Conservation (phyloP, 257 asterid species). For the Penstemon eatonii region DNA sequence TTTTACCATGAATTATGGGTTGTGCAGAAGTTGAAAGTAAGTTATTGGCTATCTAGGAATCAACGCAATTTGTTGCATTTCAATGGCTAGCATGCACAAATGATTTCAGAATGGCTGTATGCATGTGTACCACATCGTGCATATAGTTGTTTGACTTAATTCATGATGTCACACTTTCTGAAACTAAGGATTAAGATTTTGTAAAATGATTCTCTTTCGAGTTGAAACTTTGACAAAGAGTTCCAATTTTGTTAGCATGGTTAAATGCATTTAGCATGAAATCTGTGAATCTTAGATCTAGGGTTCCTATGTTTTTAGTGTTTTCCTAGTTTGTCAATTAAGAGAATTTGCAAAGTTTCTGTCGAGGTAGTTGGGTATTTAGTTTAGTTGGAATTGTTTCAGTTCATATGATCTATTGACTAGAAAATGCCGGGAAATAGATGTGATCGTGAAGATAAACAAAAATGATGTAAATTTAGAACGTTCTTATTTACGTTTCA, state of each 20-base stretch:
- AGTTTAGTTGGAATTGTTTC: too few relatives aligned
- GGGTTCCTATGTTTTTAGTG: too few relatives aligned
- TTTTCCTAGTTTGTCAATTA: too few relatives aligned
- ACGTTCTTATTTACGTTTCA: too few relatives aligned
- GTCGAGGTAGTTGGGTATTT: too few relatives aligned
- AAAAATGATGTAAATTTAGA: too few relatives aligned
- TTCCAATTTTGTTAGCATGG: not conserved
- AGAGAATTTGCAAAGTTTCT: too few relatives aligned
- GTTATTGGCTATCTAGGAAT: constrained; percentile 20
- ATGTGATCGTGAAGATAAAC: too few relatives aligned
- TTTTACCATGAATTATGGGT: not conserved
- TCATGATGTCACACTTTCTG: not conserved
- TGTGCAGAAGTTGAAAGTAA: constrained; percentile 10
- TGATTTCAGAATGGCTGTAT: not conserved
- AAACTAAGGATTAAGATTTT: constrained; percentile 10
- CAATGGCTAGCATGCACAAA: not conserved
- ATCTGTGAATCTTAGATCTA: not conserved
- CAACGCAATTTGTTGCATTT: not conserved
- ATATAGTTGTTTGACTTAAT: not conserved
- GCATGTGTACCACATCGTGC: not conserved
- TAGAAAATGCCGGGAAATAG: too few relatives aligned
- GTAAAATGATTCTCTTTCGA: not conserved
- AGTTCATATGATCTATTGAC: too few relatives aligned
- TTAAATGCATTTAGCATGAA: constrained; percentile 12
- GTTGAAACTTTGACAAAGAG: not conserved